Base-by-base conservation (phyloP, 352 stramenopile species). In the Globisporangium perplexum region DNA sequence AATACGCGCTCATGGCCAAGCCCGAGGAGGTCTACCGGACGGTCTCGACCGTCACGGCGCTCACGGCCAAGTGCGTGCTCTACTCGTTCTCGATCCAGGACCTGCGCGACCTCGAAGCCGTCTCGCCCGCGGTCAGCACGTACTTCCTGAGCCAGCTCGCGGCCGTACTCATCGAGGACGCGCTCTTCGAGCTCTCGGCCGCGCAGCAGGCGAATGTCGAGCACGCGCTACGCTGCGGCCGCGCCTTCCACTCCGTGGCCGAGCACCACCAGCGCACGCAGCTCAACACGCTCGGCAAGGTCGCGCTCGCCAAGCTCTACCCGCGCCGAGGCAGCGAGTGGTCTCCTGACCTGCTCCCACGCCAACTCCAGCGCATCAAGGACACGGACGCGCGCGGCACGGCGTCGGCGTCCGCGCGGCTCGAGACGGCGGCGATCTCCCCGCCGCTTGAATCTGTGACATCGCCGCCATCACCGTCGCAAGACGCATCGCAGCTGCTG, bases 81-180 rank as follows among this genome's bases (percentile, higher is more conserved):
- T 94, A 94, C 55, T 90, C 83, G 24, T 69, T 94, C n/a, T 63
- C 71, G 30, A 83, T 90, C 39, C 71, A 90, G 23, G 77, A 90
- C 35, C 92, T 92, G 46, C 87, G 80, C 45, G 50, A 65, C 0
- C 58, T 91, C 20, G 77, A 83, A 48, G 66, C 88, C 49, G 77
- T 87, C 18, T 88, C 78, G 0, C 81, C 81, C 7, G 78, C 81
- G 20, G 78, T 92, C 44, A 90, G 76, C 62, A 88, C 72, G 14
- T 92, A 90, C 59, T 89, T 92, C 58, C 35, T 88, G 49, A 92
- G 81, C 47, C 81, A 92, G 26, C 58, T 92, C 38, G 78, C 78
- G 11, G 82, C 81, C 0, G 81, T 89, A 39, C 60, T 92, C 11
- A 61, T 87, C 18, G 78, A 87, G 50, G 81, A 92, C 52, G 81